phyloP scores from a whole-genome alignment of 1,139 yeast species.

The Sugiyamaella japonica region DNA sequence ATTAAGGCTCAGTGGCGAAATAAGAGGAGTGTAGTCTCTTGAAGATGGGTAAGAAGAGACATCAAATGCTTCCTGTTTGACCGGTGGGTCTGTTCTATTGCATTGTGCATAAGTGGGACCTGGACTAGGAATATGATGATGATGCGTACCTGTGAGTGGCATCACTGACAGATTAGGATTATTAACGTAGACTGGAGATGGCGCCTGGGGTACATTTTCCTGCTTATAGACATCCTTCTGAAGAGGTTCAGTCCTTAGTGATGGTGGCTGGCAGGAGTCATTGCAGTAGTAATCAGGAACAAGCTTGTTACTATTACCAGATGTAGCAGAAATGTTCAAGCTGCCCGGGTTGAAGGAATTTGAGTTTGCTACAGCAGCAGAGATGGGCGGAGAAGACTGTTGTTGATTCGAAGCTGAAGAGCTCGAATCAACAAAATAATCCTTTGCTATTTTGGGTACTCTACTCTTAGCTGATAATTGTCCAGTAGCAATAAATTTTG shows the following conservation, averaged over 20 bases:
- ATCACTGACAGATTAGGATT: slow-evolving; percentile 2
- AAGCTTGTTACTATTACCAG: background rate
- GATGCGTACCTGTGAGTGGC: background rate
- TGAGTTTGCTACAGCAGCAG: background rate
- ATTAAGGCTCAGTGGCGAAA: slow-evolving; percentile 6
- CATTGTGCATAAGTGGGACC: background rate
- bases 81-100: background rate
- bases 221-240: slow-evolving; percentile 4
- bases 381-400: background rate
- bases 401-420: background rate
- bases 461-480: slow-evolving; percentile 26
- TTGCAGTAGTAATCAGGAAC: background rate
- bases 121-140: slow-evolving; percentile 4
- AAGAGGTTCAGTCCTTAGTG: background rate
- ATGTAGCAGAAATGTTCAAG: background rate
- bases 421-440: background rate
- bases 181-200: background rate
- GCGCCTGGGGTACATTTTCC: background rate
- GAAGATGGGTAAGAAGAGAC: slow-evolving; percentile 4
- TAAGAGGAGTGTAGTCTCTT: slow-evolving; percentile 4
- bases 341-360: background rate
- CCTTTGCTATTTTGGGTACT: slow-evolving; percentile 26
- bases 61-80: slow-evolving; percentile 6
- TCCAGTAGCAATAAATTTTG: slow-evolving; percentile 28
- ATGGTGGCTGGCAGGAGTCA: background rate